These are phyloP conservation scores for Chondrus crispus DNA, from an alignment of 23 red algal species.

Conservation along the genomic window DNA sequence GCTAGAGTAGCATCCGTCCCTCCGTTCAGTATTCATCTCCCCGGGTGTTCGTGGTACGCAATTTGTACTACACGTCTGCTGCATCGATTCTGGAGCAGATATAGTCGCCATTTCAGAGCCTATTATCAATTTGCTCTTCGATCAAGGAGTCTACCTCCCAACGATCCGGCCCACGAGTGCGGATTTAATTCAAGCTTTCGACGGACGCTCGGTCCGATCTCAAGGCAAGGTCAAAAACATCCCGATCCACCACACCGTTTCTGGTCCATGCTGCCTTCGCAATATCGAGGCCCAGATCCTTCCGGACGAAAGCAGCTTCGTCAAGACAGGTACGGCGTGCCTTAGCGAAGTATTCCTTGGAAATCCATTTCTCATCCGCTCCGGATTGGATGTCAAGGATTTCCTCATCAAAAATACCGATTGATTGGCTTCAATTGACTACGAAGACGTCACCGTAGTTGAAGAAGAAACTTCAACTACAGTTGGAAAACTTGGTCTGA, in stretches of 20 bases:
- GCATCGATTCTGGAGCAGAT: slow-evolving; percentile 11
- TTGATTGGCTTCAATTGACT: background rate
- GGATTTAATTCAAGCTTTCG: background rate
- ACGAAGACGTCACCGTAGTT: background rate
- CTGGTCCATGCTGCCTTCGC: slow-evolving; percentile 35
- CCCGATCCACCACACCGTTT: background rate
- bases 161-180: background rate
- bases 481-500: background rate
- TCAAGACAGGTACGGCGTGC: background rate
- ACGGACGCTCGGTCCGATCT: background rate
- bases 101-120: background rate
- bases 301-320: background rate
- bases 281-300: slow-evolving; percentile 21
- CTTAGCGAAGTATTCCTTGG: background rate
- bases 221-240: background rate
- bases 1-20: no score
- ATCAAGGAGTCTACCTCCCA: slow-evolving; percentile 6
- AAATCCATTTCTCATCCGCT: slow-evolving; percentile 4
- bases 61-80: no score
- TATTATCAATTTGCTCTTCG: background rate
- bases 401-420: slow-evolving; percentile 5
- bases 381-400: slow-evolving; percentile 16
- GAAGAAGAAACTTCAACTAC: background rate
- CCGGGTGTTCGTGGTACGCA: no score
- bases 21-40: no score